These are phyloP conservation scores for Glycine tomentella DNA, from an alignment of 306 rosid genomes.

Conservation along the genomic window DNA sequence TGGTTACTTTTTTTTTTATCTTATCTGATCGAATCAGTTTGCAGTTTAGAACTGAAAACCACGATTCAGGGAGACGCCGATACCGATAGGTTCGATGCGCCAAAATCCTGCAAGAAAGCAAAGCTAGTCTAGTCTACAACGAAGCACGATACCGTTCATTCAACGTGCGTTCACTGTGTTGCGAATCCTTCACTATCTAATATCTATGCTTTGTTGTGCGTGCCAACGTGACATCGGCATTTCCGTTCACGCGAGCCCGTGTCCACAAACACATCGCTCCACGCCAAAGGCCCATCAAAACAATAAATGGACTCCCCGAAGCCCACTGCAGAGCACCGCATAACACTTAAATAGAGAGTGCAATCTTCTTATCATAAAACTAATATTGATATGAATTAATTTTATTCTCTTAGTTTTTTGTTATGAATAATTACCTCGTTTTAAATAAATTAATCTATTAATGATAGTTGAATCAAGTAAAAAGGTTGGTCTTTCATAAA, in stretches of 20 bases:
- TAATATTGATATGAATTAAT: background rate
- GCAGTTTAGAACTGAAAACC: background rate
- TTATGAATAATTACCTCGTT: too few species aligned
- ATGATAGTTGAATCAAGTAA: too few species aligned
- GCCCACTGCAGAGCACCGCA: background rate
- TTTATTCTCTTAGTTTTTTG: too few species aligned
- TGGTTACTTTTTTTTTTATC: background rate
- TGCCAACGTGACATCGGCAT: constrained; percentile 1
- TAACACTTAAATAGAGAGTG: too few species aligned
- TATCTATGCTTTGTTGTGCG: background rate
- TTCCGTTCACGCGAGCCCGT: too few species aligned
- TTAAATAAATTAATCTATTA: too few species aligned
- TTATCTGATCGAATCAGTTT: constrained; percentile 4
- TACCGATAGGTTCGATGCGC: background rate
- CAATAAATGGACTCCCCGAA: background rate
- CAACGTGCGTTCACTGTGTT: too few species aligned
- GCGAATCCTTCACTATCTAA: background rate
- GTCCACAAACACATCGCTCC: too few species aligned
- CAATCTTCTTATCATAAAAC: background rate
- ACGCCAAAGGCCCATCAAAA: background rate
- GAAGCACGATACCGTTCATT: background rate
- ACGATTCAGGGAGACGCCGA: background rate
- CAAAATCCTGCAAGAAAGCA: background rate
- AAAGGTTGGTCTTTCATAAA: too few species aligned
- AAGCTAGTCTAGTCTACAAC: constrained; percentile 2